phyloP scores from a whole-genome alignment of 805 yeast species.

The Kuraishia cidri region DNA sequence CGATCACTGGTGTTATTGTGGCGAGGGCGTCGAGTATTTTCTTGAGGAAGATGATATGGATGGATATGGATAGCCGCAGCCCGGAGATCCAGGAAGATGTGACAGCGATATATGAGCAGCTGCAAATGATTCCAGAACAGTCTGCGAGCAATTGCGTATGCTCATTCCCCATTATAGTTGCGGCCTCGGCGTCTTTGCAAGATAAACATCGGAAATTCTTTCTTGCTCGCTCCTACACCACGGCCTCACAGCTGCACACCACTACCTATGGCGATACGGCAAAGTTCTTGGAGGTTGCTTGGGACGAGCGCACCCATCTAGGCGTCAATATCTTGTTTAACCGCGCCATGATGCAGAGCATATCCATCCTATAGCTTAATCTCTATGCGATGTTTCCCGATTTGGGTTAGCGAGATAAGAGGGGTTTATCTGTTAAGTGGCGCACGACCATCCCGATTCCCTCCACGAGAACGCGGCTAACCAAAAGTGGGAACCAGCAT shows the following conservation, averaged over 20 bases:
- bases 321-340: too few species aligned
- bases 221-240: neutral
- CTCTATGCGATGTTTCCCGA: too few species aligned
- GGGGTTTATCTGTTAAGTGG: too few species aligned
- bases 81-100: neutral
- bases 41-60: neutral
- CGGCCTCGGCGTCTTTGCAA: neutral
- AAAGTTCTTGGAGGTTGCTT: neutral
- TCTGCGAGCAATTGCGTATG: neutral
- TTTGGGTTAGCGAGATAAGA: too few species aligned
- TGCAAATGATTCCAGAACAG: neutral
- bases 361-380: too few species aligned
- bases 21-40: neutral
- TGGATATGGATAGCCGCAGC: neutral
- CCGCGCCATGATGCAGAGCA: too few species aligned
- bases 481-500: too few species aligned
- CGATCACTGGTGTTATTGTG: neutral
- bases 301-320: too few species aligned
- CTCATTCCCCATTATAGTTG: neutral
- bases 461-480: too few species aligned
- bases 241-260: neutral
- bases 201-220: neutral
- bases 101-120: neutral
- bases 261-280: neutral
- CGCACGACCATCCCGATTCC: too few species aligned